These are phyloP conservation scores for Fraxinus xanthoxyloides DNA, from an alignment of 305 asterid genomes.

Conservation along the genomic window DNA sequence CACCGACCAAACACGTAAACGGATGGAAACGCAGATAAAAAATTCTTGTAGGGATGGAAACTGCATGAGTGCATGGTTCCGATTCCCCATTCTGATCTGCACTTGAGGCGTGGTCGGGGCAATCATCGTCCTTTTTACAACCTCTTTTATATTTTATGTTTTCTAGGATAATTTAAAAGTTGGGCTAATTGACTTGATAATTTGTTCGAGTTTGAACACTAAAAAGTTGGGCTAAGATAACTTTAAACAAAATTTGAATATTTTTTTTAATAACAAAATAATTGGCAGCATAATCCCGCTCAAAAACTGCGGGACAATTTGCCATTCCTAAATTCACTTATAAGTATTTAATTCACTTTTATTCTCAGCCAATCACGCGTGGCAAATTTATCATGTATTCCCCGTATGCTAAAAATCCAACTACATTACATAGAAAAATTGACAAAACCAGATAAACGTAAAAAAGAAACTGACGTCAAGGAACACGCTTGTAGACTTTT, in stretches of 20 bases:
- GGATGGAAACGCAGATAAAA: background rate
- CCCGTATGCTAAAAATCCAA: background rate
- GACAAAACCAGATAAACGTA: background rate
- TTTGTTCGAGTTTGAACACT: background rate
- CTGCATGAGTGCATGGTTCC: background rate
- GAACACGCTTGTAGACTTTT: conserved; percentile 5
- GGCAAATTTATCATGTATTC: background rate
- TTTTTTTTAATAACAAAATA: background rate
- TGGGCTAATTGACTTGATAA: background rate
- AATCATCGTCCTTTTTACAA: background rate
- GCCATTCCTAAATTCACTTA: background rate
- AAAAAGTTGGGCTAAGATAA: background rate
- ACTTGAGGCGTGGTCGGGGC: background rate
- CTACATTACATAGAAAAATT: background rate
- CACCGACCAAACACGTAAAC: background rate
- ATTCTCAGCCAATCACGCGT: background rate
- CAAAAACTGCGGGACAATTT: background rate
- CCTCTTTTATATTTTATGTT: background rate
- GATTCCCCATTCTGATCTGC: background rate
- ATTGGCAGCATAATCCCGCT: background rate
- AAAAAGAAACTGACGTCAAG: background rate
- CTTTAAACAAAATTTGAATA: no score
- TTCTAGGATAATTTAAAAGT: background rate
- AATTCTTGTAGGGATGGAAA: background rate
- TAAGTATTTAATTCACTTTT: background rate